Percentiles rank a stretch among this genome's conserved stretches.
phyloP scores from a whole-genome alignment of 2,329 filamentous ascomycete species.

The Pseudogymnoascus sp. region DNA sequence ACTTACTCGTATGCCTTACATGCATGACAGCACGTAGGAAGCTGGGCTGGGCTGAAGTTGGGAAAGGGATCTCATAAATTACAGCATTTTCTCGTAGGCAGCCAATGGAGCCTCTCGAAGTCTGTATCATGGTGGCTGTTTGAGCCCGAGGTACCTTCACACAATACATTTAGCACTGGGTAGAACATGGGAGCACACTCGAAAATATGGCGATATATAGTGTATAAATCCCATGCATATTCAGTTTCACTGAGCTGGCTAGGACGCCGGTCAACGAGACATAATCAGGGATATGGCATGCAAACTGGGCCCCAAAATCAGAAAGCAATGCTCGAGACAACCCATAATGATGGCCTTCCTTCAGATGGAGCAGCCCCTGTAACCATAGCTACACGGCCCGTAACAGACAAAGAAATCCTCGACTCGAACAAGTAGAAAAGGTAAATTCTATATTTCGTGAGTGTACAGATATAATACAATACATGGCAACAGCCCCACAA shows the following conservation, averaged over 20 bases:
- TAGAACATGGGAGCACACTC: too few relatives aligned
- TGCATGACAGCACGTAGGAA: neutral
- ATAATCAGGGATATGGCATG: neutral
- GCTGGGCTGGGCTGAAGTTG: neutral
- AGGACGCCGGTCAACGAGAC: neutral
- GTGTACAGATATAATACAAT: slow-evolving; percentile 21
- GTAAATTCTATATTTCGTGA: slow-evolving; percentile 9
- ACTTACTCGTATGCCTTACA: neutral
- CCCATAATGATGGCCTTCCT: neutral
- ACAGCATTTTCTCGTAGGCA: neutral
- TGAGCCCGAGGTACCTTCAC: too few relatives aligned
- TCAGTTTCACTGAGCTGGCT: neutral
- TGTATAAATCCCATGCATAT: neutral
- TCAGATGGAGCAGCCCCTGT: neutral
- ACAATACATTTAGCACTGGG: too few relatives aligned
- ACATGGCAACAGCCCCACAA: slow-evolving; percentile 23
- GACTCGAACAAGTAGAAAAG: neutral
- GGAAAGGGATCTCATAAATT: neutral
- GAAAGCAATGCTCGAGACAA: neutral
- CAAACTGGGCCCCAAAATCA: neutral
- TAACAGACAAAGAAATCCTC: neutral
- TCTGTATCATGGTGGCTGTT: neutral
- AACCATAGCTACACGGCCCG: neutral
- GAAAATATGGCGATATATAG: neutral
- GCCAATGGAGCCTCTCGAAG: neutral